phyloP scores from a whole-genome alignment of 139 green algal genomes.

The Pseudopediastrum boryanum region DNA sequence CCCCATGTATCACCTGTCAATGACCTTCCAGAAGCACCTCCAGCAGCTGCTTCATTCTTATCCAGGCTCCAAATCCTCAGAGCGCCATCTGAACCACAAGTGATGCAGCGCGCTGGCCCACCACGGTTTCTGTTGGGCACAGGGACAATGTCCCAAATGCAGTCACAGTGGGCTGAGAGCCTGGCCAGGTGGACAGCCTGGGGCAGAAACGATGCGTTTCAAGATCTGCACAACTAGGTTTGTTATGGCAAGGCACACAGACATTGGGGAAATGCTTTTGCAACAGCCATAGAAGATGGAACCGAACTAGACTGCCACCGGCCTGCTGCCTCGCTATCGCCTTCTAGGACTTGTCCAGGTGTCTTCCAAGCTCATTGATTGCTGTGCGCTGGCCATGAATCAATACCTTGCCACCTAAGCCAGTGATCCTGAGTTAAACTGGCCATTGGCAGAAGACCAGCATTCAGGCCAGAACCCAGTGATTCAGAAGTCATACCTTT shows the following conservation, averaged over 20 bases:
- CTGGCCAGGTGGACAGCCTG: constrained; percentile 35
- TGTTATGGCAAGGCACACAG: neutral
- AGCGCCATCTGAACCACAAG: constrained; percentile 53
- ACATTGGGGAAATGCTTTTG: neutral
- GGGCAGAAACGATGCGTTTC: no score
- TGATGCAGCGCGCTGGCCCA: constrained; percentile 26
- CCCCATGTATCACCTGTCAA: no score
- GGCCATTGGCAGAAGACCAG: neutral
- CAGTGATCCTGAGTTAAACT: neutral
- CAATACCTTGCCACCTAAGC: no score
- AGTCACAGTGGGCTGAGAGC: constrained; percentile 49
- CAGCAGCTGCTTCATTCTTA: neutral
- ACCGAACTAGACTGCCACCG: neutral
- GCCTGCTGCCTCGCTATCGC: neutral
- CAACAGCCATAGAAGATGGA: neutral
- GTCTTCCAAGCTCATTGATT: no score
- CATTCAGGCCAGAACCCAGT: neutral
- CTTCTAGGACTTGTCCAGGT: neutral
- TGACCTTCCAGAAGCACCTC: no score
- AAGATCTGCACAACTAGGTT: neutral
- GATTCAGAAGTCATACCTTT: neutral
- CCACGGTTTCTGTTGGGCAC: neutral
- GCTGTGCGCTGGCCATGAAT: no score
- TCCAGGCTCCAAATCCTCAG: constrained; percentile 50
- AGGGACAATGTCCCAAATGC: constrained; percentile 50